These are phyloP conservation scores for Yamadazyma dushanensis DNA, from an alignment of 1,139 yeast species.

Conservation along the genomic window DNA sequence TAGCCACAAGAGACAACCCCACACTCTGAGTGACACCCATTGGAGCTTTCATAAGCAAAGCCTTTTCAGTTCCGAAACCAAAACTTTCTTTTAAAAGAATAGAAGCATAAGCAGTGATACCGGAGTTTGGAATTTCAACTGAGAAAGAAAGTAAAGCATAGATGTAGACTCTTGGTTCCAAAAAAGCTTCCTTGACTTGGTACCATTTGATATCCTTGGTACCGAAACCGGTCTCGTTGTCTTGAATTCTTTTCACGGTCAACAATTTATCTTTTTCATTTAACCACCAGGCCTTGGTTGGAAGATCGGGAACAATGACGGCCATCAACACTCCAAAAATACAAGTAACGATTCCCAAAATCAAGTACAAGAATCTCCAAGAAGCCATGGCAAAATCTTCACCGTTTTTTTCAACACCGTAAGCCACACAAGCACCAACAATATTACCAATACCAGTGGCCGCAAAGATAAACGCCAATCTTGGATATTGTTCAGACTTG, in stretches of 20 bases:
- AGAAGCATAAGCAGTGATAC: conserved; percentile 32
- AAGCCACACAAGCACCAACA: conserved; percentile 23
- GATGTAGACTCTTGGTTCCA: conserved; percentile 13
- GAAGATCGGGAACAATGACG: conserved; percentile 39
- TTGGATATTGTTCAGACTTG: conserved; percentile 28
- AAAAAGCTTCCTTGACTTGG: conserved; percentile 26
- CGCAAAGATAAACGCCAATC: conserved; percentile 12
- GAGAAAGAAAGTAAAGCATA: conserved; percentile 20
- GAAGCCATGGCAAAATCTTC: conserved; percentile 22
- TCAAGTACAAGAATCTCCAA: conserved; percentile 37
- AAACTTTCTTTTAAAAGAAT: conserved; percentile 42
- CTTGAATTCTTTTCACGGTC: conserved; percentile 22
- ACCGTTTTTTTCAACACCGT: conserved; percentile 24
- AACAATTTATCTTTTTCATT: conserved; percentile 34
- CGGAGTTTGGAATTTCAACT: conserved; percentile 29
- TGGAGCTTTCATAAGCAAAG: conserved; percentile 28
- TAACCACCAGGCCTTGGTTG: conserved; percentile 40
- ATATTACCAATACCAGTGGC: conserved; percentile 31
- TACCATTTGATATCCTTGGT: conserved; percentile 21
- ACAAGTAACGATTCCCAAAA: conserved; percentile 41
- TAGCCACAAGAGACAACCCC: conserved; percentile 25
- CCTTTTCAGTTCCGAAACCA: conserved; percentile 30
- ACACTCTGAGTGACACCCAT: conserved; percentile 28
- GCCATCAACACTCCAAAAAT: conserved; percentile 23
- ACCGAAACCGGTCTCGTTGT: conserved; percentile 31